These are phyloP conservation scores for Penicillium crystallinum DNA, from an alignment of 495 filamentous ascomycete species.

Conservation along the genomic window DNA sequence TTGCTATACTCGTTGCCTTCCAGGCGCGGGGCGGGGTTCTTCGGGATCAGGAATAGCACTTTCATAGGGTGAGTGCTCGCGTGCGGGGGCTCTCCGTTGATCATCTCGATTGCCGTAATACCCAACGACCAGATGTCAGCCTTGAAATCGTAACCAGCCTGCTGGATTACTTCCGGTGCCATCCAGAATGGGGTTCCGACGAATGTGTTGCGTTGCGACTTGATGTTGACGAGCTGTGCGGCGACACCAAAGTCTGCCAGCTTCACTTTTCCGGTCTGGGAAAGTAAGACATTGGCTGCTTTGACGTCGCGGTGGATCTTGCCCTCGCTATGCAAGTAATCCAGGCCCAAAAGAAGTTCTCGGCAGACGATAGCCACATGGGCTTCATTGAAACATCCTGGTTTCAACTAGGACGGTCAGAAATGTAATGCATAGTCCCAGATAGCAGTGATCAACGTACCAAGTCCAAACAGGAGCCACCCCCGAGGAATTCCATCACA, in stretches of 20 bases:
- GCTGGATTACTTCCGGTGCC: conserved; percentile 97
- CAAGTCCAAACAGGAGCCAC: conserved; percentile 88
- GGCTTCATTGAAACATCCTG: conserved; percentile 81
- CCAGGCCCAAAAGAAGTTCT: conserved; percentile 81
- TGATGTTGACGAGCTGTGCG: conserved; percentile 93
- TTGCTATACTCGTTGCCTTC: conserved; percentile 81
- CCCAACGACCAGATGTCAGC: conserved; percentile 98
- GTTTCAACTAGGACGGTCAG: conserved; percentile 65
- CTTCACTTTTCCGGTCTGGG: conserved; percentile 87
- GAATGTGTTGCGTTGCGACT: conserved; percentile 96
- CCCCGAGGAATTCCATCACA: conserved; percentile 96
- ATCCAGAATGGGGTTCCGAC: conserved; percentile 99
- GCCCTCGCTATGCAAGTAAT: conserved; percentile 90
- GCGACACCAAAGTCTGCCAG: conserved; percentile 97
- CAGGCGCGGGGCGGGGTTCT: conserved; percentile 77
- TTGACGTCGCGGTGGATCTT: conserved; percentile 98
- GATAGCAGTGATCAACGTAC: conserved; percentile 39
- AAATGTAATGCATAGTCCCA: neutral
- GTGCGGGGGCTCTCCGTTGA: conserved; percentile 87
- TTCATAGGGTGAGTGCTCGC: conserved; percentile 96
- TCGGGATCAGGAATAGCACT: conserved; percentile 94
- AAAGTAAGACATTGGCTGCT: conserved; percentile 86
- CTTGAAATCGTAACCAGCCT: conserved; percentile 94
- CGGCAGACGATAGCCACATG: conserved; percentile 94
- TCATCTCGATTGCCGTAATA: conserved; percentile 92